Evolutionary conservation across 306 rosid genomes (phyloP), one percentile per base, ranked within the genome.

Genomic region (Begonia peltatifolia): DNA sequence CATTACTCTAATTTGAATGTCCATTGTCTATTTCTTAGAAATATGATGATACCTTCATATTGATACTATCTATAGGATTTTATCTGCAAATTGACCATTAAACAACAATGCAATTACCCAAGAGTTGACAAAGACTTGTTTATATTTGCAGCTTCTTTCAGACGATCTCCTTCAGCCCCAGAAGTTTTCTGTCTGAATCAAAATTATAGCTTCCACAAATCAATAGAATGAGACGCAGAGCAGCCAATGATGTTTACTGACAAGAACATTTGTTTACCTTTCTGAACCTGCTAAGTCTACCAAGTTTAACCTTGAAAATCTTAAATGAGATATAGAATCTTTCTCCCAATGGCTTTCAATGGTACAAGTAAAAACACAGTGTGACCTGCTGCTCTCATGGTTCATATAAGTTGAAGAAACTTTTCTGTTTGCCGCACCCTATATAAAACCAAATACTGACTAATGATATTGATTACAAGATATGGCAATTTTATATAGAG

Each of bases 251-350:
- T 30, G 38, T 30, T 20, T 4, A 30, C 38, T 30, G 38, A 5
- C 38, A 30, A 30, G 38, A 4, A 30, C 38, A 30, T 30, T 30
- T 30, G 9, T 49, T 60, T 76, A 85, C 97, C 97, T 85, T 71
- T 90, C 97, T 38, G 97, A 90, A 63, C 95, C 95, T 74, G 97
- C 95, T 60, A 89, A 75, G 64, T 89, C 97, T 36, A 89, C 97
- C 63, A 89, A 78, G 70, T 89, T 89, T 66, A 89, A 71, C 82
- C 97, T 82, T 55, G 97, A 87, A 65, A 85, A 89, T 72, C 97
- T 80, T 61, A 85, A 82, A 62, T 85, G 97, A 50, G 79, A 46
- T 87, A 69, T 62, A 52, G 97, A 78, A 74, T 89, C 90, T 64
- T 85, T 80, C 73, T 76, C 95, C 97, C 97, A 89, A 6, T 23